phyloP scores from a whole-genome alignment of 179 eudicot genomes.

The Beta lomatogona region DNA sequence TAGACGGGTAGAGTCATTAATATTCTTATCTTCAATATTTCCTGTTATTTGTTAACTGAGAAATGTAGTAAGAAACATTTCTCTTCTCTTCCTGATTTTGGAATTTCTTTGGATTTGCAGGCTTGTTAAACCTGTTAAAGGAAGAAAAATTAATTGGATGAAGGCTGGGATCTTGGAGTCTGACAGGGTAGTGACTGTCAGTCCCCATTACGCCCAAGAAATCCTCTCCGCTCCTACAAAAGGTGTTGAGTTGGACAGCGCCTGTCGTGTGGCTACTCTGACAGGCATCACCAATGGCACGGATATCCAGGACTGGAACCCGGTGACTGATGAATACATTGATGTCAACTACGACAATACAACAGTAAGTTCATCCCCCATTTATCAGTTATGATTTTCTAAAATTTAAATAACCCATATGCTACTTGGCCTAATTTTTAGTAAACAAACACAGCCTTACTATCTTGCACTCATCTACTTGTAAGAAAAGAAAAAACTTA shows the following conservation, averaged over 20 bases:
- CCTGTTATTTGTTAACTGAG: neutral
- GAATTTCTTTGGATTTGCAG: constrained; percentile 36
- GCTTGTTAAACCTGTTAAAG: constrained; percentile 68
- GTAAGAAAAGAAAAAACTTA: neutral
- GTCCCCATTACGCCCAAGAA: constrained; percentile 85
- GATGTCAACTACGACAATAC: too few relatives aligned
- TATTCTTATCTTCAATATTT: neutral
- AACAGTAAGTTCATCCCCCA: too few relatives aligned
- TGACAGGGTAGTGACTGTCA: constrained; percentile 59
- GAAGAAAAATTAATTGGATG: constrained; percentile 96
- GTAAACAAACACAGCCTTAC: too few relatives aligned
- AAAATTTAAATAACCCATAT: too few relatives aligned
- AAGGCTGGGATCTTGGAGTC: constrained; percentile 58
- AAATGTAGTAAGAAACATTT: neutral
- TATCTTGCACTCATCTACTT: too few relatives aligned
- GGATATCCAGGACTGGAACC: too few relatives aligned
- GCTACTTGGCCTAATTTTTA: too few relatives aligned
- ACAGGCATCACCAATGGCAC: too few relatives aligned
- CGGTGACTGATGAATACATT: too few relatives aligned
- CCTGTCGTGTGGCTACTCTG: too few relatives aligned
- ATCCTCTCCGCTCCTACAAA: constrained; percentile 57
- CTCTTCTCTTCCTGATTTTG: constrained; percentile 3
- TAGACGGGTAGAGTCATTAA: constrained; percentile 65
- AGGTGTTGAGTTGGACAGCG: too few relatives aligned
- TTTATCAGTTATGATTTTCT: too few relatives aligned